Evolutionary conservation across 2,329 filamentous ascomycete genomes (phyloP), one percentile per base, ranked within the genome.

Genomic region (Tolypocladium nubicola): DNA sequence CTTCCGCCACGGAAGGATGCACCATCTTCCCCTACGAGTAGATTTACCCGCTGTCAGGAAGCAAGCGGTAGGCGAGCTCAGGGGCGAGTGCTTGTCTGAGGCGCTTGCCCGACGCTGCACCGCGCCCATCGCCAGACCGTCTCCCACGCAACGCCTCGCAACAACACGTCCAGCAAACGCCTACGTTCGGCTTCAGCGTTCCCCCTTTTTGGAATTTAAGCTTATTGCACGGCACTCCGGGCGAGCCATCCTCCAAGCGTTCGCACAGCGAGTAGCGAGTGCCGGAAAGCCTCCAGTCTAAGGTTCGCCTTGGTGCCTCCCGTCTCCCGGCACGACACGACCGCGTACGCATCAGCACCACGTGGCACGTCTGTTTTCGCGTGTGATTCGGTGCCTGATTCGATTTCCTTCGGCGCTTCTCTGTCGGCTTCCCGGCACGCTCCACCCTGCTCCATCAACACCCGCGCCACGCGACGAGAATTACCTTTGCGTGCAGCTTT

Each of bases 181-280:
- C 52, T 43, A 39, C 39, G 52, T 37, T 21, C 38, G 19, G 37
- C 52, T 47, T 55, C 56, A 57, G 56, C 53, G 56, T 52, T 57
- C 52, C 52, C 52, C 52, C 40, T 57, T 57, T 57, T 57, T 57
- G 50, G 55, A 54, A 40, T 57, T 57, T 56, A 52, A 47, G 50
- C 52, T 54, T 57, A 54, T 52, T 23, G 45, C 45, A 40, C 23
- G 38, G 50, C 26, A 35, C 43, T 11, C 54, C 54, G 52, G 33
- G 43, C 11, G 5, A 19, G 21, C 50, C 47, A 30, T 35, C n/a
- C n/a, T n/a, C 41, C 53, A 38, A 57, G 47, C 50, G 33, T 47
- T 49, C 47, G 33, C 47, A 21, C 40, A 56, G 57, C 57, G 54
- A 56, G 43, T 30, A 40, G 57, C 57, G 54, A 56, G 43, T 30